phyloP scores from a whole-genome alignment of 106 monocot genomes.

The Dendrobium nobile region DNA sequence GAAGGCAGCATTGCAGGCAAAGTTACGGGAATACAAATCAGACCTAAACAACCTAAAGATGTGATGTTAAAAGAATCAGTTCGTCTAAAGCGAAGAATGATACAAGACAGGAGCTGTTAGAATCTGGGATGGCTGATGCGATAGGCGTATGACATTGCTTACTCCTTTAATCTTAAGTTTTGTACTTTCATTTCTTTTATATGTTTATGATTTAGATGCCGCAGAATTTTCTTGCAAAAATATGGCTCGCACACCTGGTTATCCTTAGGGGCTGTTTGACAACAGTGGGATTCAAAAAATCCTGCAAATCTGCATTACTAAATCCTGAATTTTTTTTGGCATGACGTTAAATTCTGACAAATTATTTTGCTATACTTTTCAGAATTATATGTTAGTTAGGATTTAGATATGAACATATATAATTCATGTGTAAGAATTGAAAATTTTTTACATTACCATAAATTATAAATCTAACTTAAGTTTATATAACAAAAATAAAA shows the following conservation, averaged over 20 bases:
- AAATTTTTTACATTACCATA: too few species aligned
- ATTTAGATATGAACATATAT: too few species aligned
- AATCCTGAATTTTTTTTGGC: neutral
- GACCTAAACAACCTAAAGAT: conserved; percentile 77
- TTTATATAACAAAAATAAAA: too few species aligned
- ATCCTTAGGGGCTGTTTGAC: too few species aligned
- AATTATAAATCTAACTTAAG: too few species aligned
- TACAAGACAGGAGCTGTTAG: conserved; percentile 68
- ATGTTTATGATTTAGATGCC: neutral
- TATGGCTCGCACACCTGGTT: neutral
- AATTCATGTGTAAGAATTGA: too few species aligned
- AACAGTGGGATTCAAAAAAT: too few species aligned
- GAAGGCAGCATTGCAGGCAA: conserved; percentile 67
- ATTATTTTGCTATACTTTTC: too few species aligned
- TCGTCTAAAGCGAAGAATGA: conserved; percentile 26
- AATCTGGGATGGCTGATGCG: conserved; percentile 73
- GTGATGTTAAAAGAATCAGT: conserved; percentile 56
- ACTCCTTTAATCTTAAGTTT: neutral
- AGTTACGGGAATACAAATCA: conserved; percentile 84
- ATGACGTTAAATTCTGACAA: neutral
- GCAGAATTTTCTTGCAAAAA: too few species aligned
- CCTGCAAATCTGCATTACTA: neutral
- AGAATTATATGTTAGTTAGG: too few species aligned
- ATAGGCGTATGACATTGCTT: conserved; percentile 29
- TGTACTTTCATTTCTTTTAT: neutral